Percentiles rank a stretch among this genome's conserved stretches.
Evolutionary conservation across 1,139 yeast genomes (phyloP).

Genomic region (Candida tetrigidarum): DNA sequence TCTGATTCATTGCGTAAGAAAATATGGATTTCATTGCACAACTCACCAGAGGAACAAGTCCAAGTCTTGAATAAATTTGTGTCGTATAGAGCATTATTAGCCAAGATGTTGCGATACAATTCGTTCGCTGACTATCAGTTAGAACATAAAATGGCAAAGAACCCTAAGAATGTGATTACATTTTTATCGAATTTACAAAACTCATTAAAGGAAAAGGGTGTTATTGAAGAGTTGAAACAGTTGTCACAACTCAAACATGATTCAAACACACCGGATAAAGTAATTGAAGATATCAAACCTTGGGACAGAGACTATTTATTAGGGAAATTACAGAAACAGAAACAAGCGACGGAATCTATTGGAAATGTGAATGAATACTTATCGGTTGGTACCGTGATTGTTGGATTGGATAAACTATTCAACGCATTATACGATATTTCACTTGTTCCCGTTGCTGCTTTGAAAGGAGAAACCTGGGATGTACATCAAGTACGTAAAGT

Average conservation of each 20-base stretch:
- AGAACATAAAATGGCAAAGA: constrained; percentile 88
- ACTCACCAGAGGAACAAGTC: constrained; percentile 62
- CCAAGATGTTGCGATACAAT: constrained; percentile 71
- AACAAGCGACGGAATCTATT: constrained; percentile 14
- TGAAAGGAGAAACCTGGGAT: constrained; percentile 87
- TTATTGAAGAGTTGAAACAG: constrained; percentile 59
- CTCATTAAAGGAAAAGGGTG: constrained; percentile 49
- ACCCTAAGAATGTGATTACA: constrained; percentile 72
- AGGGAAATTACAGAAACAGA: constrained; percentile 21
- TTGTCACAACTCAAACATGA: constrained; percentile 42
- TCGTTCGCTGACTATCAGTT: constrained; percentile 83
- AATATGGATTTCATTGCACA: constrained; percentile 78
- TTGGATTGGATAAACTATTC: constrained; percentile 79
- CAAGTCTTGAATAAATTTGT: constrained; percentile 60
- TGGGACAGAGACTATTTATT: constrained; percentile 90
- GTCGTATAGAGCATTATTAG: constrained; percentile 69
- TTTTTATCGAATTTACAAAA: constrained; percentile 66
- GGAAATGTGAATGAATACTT: constrained; percentile 63
- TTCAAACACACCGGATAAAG: constrained; percentile 35
- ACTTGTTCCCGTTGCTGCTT: constrained; percentile 66
- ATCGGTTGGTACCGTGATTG: constrained; percentile 84
- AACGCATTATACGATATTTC: constrained; percentile 74
- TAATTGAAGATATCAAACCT: constrained; percentile 61
- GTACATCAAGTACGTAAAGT: constrained; percentile 78
- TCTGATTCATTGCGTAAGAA: constrained; percentile 62